Conservation (phyloP, 192 early-diverging fungal genomes). For the Phlyctochytrium planicorne region DNA sequence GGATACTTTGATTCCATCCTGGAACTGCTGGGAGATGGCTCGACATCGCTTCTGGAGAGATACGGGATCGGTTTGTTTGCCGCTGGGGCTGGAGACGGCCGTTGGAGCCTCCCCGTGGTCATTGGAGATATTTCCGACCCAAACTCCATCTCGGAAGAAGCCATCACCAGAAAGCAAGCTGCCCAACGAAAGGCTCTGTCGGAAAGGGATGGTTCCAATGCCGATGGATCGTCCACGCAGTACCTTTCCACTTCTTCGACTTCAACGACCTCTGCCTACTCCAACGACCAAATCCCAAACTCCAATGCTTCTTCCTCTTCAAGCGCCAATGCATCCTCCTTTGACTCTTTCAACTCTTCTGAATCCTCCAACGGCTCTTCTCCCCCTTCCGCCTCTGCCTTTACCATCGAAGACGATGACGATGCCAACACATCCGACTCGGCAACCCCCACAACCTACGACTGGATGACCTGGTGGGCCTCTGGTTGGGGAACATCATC, state of each 20-base stretch:
- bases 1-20: neutral
- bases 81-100: slow-evolving; percentile 1
- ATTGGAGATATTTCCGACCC: neutral
- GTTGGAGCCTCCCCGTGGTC: slow-evolving; percentile 2
- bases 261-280: neutral
- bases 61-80: neutral
- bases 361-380: neutral
- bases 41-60: neutral
- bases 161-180: neutral
- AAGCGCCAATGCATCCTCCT: no score
- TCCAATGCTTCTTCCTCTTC: no score
- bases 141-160: neutral
- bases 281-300: no score
- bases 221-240: neutral
- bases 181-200: neutral
- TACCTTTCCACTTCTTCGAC: neutral
- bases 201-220: neutral
- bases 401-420: neutral
- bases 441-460: neutral
- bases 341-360: neutral
- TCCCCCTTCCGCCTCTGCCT: neutral
- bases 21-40: neutral
- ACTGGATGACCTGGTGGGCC: neutral
- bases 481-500: no score
- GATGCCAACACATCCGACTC: neutral